Percentiles rank a stretch among this genome's conserved stretches.
Conservation (phyloP, 768 basidiomycete species). For the Suillus sp. region DNA sequence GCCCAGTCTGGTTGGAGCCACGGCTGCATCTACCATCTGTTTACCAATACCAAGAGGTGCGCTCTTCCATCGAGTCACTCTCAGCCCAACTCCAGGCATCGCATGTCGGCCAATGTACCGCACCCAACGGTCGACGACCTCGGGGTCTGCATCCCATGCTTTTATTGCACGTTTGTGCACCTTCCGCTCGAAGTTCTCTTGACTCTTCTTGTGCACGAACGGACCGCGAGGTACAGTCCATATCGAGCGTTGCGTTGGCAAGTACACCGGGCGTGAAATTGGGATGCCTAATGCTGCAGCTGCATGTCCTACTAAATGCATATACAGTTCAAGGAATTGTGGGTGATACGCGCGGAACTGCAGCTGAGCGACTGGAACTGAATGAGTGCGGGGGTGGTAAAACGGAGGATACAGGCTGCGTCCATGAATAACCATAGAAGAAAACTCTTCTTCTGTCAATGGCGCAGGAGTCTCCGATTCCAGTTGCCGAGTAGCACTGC, state of each 20-base stretch:
- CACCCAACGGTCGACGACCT: constrained; percentile 80
- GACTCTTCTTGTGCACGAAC: constrained; percentile 90
- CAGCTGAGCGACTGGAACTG: constrained; percentile 76
- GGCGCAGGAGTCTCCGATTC: constrained; percentile 15
- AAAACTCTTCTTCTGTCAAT: constrained; percentile 42
- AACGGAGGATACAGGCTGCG: constrained; percentile 56
- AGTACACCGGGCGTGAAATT: constrained; percentile 56
- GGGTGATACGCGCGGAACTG: constrained; percentile 81
- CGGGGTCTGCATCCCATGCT: constrained; percentile 84
- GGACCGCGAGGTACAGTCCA: constrained; percentile 88
- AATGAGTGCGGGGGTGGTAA: constrained; percentile 62
- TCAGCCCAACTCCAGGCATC: constrained; percentile 86
- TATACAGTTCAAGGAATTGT: constrained; percentile 71
- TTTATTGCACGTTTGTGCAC: constrained; percentile 87
- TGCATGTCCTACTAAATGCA: constrained; percentile 81
- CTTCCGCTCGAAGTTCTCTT: constrained; percentile 91
- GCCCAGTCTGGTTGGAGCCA: constrained; percentile 36
- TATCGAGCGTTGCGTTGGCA: constrained; percentile 75
- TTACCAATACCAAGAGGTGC: constrained; percentile 54
- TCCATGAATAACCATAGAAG: constrained; percentile 63
- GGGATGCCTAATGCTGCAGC: constrained; percentile 87
- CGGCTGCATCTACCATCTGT: constrained; percentile 38
- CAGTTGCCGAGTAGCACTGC: neutral
- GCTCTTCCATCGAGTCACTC: constrained; percentile 76
- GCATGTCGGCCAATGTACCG: constrained; percentile 74